Evolutionary conservation across 768 basidiomycete species (phyloP), one percentile per base, ranked within the genome.

Genomic region (Lentinus brumalis): DNA sequence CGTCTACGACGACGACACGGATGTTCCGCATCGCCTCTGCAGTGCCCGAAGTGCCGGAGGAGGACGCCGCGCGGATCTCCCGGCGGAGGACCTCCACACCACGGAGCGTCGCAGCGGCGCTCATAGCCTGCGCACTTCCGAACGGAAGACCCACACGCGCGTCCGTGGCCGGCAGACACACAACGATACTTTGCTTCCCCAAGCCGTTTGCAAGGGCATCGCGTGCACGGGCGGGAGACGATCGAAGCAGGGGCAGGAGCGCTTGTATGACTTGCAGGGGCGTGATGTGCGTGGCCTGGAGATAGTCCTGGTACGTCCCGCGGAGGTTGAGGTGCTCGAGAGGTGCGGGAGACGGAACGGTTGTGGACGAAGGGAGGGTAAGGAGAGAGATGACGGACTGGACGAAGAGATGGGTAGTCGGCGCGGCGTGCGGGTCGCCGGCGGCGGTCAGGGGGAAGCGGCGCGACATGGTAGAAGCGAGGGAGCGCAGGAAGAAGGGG

Each of bases 301-400:
- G 80, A 70, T 90, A 89, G 12, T 88, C 83, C 38, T 89, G 76
- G 69, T 93, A 93, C 5, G 81, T 77, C 42, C 79, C 76, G 29
- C 77, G 80, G 10, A 93, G 76, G 16, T 86, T 82, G 45, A 92
- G 75, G 63, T 87, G 86, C 70, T 92, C 91, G 21, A 93, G 74
- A 0, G 91, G 91, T 3, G 86, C 84, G 15, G 81, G 76, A 10
- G 72, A 61, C 47, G 73, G 75, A 35, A 72, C 62, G n/a, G 64
- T 40, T 32, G 65, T 79, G 72, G 69, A 55, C 9, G 65, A 62
- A 14, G 81, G 68, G 39, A 93, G 79, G 53, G 87, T 81, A 62
- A 93, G 81, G 32, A 93, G 79, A 45, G 90, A 93, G 66, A 96
- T 81, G 65, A 94, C 77, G 21, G 91, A 88, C 63, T 91, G 86